Base-by-base conservation (phyloP, 805 yeast genomes). In the Jamesozyma piceae region DNA sequence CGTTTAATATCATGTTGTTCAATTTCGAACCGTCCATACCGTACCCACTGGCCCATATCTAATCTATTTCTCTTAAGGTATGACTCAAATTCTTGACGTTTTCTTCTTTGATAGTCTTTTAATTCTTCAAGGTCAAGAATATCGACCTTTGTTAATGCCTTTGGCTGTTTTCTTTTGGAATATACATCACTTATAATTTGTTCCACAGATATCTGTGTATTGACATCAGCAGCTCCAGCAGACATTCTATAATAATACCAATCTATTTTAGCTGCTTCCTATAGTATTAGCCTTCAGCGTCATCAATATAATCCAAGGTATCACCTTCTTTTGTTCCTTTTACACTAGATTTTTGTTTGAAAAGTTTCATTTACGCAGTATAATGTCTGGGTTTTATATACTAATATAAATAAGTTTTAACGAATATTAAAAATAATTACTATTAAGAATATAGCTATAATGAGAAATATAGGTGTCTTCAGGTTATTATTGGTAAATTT, bases 21-120 rank as follows among this genome's bases (percentile, higher is more conserved):
- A 3, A 80, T 60, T 62, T 90, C 98, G 75, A 88, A 86, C 45
- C 74, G 75, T 0, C 96, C 97, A 60, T 90, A 92, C 43, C 96
- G 69, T 58, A 86, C 71, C 96, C 97, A 92, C 58, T 88, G 95
- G 2, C 86, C 82, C 54, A 75, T 71, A 54, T 87, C 88, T 29
- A 82, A 73, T 45, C 95, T 67, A 58, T 90, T 90, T 50, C 92
- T 73, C 51, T 92, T 77, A 41, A 92, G 64, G n/a, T 89, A 94
- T 50, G 80, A 80, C 63, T 92, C 97, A 58, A 70, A 90, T 50
- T 85, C 95, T 28, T 74, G 72, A 46, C 98, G 67, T 51, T 83
- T 86, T 21, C 88, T 67, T 21, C 82, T 71, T 58, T 87, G 96
- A 45, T 65, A 72, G 49, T 86, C 90, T 37, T 73, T 70, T 15